phyloP scores from a whole-genome alignment of 2,329 filamentous ascomycete species.

The Phyllosticta capitalensis region DNA sequence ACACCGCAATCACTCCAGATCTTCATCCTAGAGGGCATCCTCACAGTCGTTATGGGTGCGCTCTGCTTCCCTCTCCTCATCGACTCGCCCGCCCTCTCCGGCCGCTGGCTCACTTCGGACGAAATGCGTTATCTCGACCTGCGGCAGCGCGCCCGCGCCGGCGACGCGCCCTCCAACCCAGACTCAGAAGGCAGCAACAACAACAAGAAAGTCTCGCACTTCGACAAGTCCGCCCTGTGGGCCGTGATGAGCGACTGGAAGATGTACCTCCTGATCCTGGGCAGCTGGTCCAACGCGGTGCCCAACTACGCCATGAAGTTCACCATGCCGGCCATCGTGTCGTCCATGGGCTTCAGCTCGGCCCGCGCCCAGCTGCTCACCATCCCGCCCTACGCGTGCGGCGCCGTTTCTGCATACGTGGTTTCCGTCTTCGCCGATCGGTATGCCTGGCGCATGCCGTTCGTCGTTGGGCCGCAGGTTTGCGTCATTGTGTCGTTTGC shows the following conservation, averaged over 20 bases:
- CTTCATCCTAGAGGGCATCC: constrained; percentile 15
- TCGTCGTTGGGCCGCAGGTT: constrained; percentile 17
- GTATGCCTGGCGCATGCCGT: constrained; percentile 20
- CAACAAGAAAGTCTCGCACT: not conserved
- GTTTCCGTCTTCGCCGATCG: constrained; percentile 19
- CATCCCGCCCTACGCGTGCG: constrained; percentile 18
- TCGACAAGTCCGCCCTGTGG: constrained; percentile 2
- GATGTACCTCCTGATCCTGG: constrained; percentile 7
- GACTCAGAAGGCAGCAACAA: constrained; percentile 16
- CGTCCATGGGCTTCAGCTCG: constrained; percentile 21
- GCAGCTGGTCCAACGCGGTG: constrained; percentile 4
- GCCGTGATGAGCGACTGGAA: constrained; percentile 1
- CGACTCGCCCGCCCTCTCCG: constrained; percentile 40
- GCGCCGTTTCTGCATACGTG: constrained; percentile 18
- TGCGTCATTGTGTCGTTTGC: constrained; percentile 32
- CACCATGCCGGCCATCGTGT: constrained; percentile 14
- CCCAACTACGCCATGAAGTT: constrained; percentile 30
- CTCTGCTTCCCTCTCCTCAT: constrained; percentile 43
- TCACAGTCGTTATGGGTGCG: constrained; percentile 10
- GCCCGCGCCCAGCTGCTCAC: constrained; percentile 23
- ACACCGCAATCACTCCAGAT: not conserved
- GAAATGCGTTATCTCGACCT: constrained; percentile 20
- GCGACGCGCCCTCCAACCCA: constrained; percentile 12
- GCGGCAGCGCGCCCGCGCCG: constrained; percentile 18
- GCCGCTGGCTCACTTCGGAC: constrained; percentile 17